phyloP scores from a whole-genome alignment of 73 alveolate genomes.

The Stentor coeruleus region DNA sequence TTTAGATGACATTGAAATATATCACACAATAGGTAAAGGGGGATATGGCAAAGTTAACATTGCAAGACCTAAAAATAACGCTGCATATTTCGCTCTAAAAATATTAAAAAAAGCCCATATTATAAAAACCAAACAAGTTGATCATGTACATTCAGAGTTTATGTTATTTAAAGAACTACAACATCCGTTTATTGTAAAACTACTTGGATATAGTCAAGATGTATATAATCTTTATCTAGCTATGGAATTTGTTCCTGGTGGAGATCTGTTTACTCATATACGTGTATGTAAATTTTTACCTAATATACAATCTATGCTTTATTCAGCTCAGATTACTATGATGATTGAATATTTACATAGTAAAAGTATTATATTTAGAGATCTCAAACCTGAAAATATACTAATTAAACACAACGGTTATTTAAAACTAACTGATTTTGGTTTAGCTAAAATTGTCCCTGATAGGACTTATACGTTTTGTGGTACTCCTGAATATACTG shows the following conservation, averaged over 20 bases:
- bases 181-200: constrained; percentile 88
- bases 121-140: constrained; percentile 83
- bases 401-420: constrained; percentile 37
- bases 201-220: constrained; percentile 40
- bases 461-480: constrained; percentile 16
- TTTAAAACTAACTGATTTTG: constrained; percentile 48
- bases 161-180: constrained; percentile 81
- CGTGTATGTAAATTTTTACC: constrained; percentile 66
- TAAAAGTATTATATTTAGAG: constrained; percentile 42
- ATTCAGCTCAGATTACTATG: constrained; percentile 43
- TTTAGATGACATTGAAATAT: neutral
- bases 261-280: constrained; percentile 83
- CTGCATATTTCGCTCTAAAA: constrained; percentile 65
- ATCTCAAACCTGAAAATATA: constrained; percentile 48
- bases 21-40: constrained; percentile 31
- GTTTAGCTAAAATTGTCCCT: constrained; percentile 85
- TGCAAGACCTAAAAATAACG: constrained; percentile 53
- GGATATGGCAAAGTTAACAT: constrained; percentile 76
- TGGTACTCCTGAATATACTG: constrained; percentile 5
- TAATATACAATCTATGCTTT: constrained; percentile 35
- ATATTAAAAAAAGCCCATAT: constrained; percentile 89
- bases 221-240: constrained; percentile 78
- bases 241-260: constrained; percentile 87
- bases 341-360: constrained; percentile 49
- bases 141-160: constrained; percentile 92